Evolutionary conservation across 495 filamentous ascomycete genomes (phyloP).

Genomic region (Lophiostoma macrostomum): DNA sequence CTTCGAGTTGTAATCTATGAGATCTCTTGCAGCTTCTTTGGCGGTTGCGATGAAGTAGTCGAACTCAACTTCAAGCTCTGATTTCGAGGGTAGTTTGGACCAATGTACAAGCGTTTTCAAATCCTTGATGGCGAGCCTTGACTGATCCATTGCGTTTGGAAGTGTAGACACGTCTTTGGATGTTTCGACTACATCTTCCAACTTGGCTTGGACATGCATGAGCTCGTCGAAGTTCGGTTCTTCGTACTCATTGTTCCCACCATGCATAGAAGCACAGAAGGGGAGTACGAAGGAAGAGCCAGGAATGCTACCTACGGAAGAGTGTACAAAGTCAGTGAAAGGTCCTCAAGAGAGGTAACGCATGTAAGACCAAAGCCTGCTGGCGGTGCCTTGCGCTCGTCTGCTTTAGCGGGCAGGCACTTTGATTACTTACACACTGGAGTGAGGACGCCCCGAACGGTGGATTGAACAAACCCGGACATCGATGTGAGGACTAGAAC

Average conservation of each 20-base stretch:
- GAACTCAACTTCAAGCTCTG: slow-evolving; percentile 65
- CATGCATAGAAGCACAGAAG: slow-evolving; percentile 47
- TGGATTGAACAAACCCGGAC: slow-evolving; percentile 51
- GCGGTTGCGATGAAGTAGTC: slow-evolving; percentile 63
- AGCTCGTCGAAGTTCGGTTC: slow-evolving; percentile 63
- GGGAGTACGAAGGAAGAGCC: slow-evolving; percentile 57
- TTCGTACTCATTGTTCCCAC: slow-evolving; percentile 9
- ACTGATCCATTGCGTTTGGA: slow-evolving; percentile 65
- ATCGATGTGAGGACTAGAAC: slow-evolving; percentile 49
- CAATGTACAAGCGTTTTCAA: slow-evolving; percentile 63
- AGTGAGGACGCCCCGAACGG: slow-evolving; percentile 49
- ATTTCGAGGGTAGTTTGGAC: slow-evolving; percentile 47
- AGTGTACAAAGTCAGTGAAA: too few species aligned
- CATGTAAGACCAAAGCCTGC: too few species aligned
- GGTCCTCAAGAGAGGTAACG: too few species aligned
- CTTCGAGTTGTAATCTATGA: slow-evolving; percentile 65
- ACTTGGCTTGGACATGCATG: slow-evolving; percentile 61
- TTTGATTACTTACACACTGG: too few species aligned
- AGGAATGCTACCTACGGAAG: too few species aligned
- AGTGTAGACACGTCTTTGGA: slow-evolving; percentile 56
- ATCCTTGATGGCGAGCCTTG: slow-evolving; percentile 71
- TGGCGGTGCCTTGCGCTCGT: too few species aligned
- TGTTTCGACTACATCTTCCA: slow-evolving; percentile 64
- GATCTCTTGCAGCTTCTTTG: slow-evolving; percentile 52
- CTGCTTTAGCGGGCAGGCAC: too few species aligned